Evolutionary conservation across 148 eudicot genomes (phyloP).

Genomic region (Chenopodium album): DNA sequence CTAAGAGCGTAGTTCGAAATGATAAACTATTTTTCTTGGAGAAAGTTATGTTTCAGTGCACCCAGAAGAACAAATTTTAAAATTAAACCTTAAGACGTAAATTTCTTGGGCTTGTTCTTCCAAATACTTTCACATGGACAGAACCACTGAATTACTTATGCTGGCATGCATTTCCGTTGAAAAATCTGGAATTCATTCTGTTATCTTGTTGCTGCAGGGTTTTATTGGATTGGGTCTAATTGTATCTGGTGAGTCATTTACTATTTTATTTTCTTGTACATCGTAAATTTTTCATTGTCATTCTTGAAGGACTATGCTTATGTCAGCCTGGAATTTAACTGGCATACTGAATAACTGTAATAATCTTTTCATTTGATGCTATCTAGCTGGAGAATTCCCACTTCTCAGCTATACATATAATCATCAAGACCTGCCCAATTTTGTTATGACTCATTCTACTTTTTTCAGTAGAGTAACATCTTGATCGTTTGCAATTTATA

Average conservation of each 20-base stretch:
- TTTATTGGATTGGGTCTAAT: constrained; percentile 53
- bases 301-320: background rate
- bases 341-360: background rate
- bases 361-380: background rate
- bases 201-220: constrained; percentile 57
- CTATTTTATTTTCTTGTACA: background rate
- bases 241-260: constrained; percentile 58
- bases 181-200: background rate
- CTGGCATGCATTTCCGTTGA: background rate
- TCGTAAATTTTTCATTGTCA: background rate
- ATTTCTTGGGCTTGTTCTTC: background rate
- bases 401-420: background rate
- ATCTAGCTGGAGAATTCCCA: background rate
- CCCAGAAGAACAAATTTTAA: background rate
- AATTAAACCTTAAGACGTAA: background rate
- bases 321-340: background rate
- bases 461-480: background rate
- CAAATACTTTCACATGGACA: background rate
- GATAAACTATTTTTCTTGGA: background rate
- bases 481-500: background rate
- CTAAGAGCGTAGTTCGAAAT: background rate
- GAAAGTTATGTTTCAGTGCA: background rate
- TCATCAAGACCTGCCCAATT: background rate
- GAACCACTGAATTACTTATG: background rate
- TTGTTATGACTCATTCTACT: background rate